phyloP scores from a whole-genome alignment of 495 filamentous ascomycete genomes.

The Penicillium samsonianum region DNA sequence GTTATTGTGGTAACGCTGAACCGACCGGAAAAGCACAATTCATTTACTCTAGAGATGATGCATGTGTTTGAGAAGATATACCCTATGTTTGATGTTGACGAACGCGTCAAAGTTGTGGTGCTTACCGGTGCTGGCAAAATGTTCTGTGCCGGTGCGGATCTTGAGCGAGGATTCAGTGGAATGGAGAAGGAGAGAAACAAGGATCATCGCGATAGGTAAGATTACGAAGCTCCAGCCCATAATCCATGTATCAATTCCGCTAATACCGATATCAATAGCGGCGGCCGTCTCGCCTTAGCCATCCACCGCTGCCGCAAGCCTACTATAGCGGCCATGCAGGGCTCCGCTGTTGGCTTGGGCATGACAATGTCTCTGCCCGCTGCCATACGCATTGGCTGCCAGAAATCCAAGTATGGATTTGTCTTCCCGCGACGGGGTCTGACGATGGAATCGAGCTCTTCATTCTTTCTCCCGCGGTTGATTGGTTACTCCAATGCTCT shows the following conservation, averaged over 20 bases:
- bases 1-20: conserved; percentile 54
- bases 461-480: conserved; percentile 58
- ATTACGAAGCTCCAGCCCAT: background rate
- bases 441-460: conserved; percentile 55
- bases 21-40: conserved; percentile 55
- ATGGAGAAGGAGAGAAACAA: conserved; percentile 33
- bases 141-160: conserved; percentile 60
- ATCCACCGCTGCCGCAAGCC: conserved; percentile 59
- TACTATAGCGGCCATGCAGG: conserved; percentile 59
- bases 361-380: conserved; percentile 62
- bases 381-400: conserved; percentile 49
- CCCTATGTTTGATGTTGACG: conserved; percentile 46
- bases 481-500: conserved; percentile 54
- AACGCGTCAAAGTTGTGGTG: conserved; percentile 54
- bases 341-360: conserved; percentile 59
- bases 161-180: conserved; percentile 26
- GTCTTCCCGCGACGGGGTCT: conserved; percentile 59
- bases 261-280: conserved; percentile 3
- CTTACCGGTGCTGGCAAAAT: conserved; percentile 53
- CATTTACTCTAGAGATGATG: conserved; percentile 54
- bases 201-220: conserved; percentile 14
- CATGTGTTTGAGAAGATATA: conserved; percentile 50
- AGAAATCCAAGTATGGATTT: conserved; percentile 53
- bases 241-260: background rate
- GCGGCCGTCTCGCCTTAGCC: conserved; percentile 45